Conservation (phyloP, 1,139 yeast species). For the Geotrichum candidum region DNA sequence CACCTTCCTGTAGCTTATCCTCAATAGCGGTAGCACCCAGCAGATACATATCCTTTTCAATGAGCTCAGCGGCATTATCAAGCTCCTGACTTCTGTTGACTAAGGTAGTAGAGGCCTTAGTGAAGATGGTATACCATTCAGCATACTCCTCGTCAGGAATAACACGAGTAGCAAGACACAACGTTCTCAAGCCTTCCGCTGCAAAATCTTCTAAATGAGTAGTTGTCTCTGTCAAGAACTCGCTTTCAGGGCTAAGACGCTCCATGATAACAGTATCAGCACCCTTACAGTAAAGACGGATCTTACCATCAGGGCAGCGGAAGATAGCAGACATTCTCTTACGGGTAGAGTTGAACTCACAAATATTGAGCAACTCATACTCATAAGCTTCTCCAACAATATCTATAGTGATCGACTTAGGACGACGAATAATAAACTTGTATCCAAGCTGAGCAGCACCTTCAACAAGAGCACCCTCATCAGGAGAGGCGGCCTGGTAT, state of each 20-base stretch:
- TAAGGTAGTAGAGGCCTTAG: conserved; percentile 77
- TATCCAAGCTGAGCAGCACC: conserved; percentile 92
- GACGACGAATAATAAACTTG: conserved; percentile 76
- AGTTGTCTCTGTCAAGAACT: conserved; percentile 73
- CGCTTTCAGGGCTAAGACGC: conserved; percentile 67
- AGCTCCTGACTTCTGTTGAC: conserved; percentile 67
- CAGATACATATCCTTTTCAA: conserved; percentile 72
- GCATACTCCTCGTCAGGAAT: conserved; percentile 73
- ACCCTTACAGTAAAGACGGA: conserved; percentile 88
- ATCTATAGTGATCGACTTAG: conserved; percentile 70
- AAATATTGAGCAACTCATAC: conserved; percentile 78
- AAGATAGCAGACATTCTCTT: conserved; percentile 96
- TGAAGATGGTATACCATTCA: conserved; percentile 54
- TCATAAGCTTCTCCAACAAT: conserved; percentile 45
- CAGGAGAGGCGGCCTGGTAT: conserved; percentile 98
- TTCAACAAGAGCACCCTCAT: conserved; percentile 96
- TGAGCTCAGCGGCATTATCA: conserved; percentile 78
- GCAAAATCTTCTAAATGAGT: conserved; percentile 95
- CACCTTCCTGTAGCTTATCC: conserved; percentile 96
- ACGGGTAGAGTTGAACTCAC: conserved; percentile 95
- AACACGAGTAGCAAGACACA: conserved; percentile 84
- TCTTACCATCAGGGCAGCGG: conserved; percentile 89
- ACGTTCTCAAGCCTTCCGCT: conserved; percentile 88
- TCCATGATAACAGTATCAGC: conserved; percentile 96
- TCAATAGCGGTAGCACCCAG: conserved; percentile 98